These are phyloP conservation scores for Rhynchosporium secalis DNA, from an alignment of 2,329 filamentous ascomycete genomes.

Conservation along the genomic window DNA sequence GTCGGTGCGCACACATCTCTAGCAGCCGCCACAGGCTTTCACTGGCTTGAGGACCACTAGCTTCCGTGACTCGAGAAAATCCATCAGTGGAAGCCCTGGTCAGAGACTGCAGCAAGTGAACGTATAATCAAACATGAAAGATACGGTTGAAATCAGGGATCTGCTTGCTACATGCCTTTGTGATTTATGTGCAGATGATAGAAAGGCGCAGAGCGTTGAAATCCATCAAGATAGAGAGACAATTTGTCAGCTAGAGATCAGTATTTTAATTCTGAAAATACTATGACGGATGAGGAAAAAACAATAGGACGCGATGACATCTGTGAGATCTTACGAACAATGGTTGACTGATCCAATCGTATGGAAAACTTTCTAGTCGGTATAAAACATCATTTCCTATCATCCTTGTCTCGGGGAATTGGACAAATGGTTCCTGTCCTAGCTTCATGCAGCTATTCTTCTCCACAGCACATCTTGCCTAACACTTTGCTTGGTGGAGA, in stretches of 20 bases:
- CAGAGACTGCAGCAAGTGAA: background rate
- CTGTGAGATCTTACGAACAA: background rate
- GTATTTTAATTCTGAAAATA: background rate
- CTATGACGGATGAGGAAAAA: no score
- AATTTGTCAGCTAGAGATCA: background rate
- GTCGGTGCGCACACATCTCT: conserved; percentile 6
- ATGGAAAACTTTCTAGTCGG: background rate
- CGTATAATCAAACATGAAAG: background rate
- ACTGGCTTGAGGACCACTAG: no score
- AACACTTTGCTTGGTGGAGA: background rate
- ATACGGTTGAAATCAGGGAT: background rate
- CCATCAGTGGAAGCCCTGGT: background rate
- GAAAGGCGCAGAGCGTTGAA: background rate
- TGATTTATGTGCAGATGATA: no score
- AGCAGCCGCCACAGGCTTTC: conserved; percentile 1
- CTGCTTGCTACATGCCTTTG: background rate
- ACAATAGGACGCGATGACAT: background rate
- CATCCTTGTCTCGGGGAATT: conserved; percentile 1
- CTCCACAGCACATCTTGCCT: background rate
- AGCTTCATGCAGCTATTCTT: no score
- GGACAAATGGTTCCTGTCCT: conserved; percentile 1
- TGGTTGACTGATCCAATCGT: background rate
- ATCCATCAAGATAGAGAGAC: background rate
- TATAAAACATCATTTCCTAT: conserved; percentile 2
- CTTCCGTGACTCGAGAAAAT: background rate